These are phyloP conservation scores for Sclerotinia trifoliorum DNA, from an alignment of 2,329 filamentous ascomycete genomes.

Conservation along the genomic window DNA sequence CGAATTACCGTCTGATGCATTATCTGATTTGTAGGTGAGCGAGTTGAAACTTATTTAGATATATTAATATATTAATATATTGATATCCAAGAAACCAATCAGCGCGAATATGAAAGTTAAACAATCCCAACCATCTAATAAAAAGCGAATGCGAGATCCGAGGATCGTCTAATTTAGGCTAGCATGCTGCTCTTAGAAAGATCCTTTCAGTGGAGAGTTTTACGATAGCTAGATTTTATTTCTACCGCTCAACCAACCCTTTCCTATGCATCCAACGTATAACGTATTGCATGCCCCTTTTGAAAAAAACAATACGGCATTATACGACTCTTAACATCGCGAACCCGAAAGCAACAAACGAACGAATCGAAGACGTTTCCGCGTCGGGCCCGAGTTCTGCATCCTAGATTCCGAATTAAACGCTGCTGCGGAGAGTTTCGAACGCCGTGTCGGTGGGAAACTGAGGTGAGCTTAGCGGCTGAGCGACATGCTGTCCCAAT, in stretches of 20 bases:
- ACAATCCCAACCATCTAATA: no score
- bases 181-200: neutral
- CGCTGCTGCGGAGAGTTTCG: neutral
- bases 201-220: neutral
- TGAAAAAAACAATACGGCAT: no score
- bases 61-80: neutral
- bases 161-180: neutral
- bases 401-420: neutral
- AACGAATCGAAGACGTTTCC: neutral
- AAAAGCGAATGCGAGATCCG: neutral
- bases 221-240: neutral
- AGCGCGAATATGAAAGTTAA: neutral
- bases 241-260: neutral
- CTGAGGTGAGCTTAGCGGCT: conserved; percentile 7
- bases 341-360: neutral
- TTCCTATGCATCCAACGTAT: neutral
- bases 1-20: neutral
- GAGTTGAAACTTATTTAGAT: neutral
- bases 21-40: neutral
- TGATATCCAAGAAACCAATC: neutral
- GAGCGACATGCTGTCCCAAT: neutral
- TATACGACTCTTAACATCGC: neutral
- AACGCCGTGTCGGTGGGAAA: neutral
- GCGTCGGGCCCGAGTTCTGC: conserved; percentile 18
- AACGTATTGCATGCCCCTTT: no score